These are phyloP conservation scores for Toxicodendron radicans DNA, from an alignment of 345 rosid species.

Conservation along the genomic window DNA sequence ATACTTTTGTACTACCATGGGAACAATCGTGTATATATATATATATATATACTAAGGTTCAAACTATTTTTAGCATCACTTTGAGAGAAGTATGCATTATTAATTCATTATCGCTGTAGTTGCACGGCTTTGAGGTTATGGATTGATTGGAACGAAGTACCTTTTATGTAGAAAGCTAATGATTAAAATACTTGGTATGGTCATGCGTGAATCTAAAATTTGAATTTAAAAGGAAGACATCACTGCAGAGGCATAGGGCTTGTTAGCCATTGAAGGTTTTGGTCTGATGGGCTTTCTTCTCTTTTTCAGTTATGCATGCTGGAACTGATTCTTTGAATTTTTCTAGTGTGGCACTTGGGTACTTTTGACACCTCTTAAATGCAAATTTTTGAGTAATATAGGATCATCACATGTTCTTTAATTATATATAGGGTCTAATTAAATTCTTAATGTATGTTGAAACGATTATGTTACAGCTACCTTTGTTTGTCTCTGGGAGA, in stretches of 20 bases:
- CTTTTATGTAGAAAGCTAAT: constrained; percentile 17
- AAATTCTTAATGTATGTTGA: not conserved
- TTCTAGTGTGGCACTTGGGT: not conserved
- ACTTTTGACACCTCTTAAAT: constrained; percentile 5
- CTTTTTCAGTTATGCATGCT: constrained; percentile 21
- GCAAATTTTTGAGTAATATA: constrained; percentile 6
- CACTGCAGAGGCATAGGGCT: constrained; percentile 15
- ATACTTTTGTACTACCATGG: constrained; percentile 22
- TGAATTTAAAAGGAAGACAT: constrained; percentile 16
- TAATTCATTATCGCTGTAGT: constrained; percentile 14
- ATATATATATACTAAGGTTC: constrained; percentile 23
- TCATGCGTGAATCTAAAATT: constrained; percentile 21
- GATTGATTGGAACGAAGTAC: constrained; percentile 24
- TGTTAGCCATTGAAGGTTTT: constrained; percentile 3
- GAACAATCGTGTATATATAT: constrained; percentile 13
- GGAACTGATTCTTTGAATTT: constrained; percentile 11
- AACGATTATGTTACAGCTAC: not conserved
- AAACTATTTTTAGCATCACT: constrained; percentile 36
- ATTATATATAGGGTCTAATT: not conserved
- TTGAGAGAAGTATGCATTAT: constrained; percentile 24
- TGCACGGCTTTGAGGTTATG: constrained; percentile 26
- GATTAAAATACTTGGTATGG: constrained; percentile 10
- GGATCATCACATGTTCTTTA: not conserved
- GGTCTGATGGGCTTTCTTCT: not conserved
- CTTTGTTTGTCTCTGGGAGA: not conserved